Evolutionary conservation across 2,329 filamentous ascomycete genomes (phyloP).

Genomic region (Nemania serpens): DNA sequence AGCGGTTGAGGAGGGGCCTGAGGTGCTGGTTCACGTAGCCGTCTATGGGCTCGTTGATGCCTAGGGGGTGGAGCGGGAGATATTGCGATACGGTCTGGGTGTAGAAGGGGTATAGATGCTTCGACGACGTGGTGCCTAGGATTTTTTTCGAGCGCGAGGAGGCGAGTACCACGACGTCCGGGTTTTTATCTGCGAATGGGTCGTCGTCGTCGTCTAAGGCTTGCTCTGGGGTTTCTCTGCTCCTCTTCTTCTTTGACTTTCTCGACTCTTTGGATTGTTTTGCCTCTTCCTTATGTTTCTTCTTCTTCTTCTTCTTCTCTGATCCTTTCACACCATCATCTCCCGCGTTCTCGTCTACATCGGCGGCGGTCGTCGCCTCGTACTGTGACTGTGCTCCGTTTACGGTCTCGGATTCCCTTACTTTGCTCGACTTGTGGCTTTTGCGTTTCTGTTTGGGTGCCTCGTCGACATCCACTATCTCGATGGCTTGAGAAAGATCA

Average conservation of each 20-base stretch:
- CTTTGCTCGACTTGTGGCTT: slow-evolving; percentile 20
- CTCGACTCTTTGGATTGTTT: slow-evolving; percentile 30
- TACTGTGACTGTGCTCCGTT: slow-evolving; percentile 23
- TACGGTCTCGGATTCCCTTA: background rate
- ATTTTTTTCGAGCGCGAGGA: slow-evolving; percentile 17
- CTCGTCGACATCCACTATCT: slow-evolving; percentile 4
- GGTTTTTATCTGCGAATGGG: background rate
- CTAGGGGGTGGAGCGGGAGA: slow-evolving; percentile 72
- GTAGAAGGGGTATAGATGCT: slow-evolving; percentile 70
- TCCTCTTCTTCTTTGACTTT: slow-evolving; percentile 22
- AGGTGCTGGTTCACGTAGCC: slow-evolving; percentile 76
- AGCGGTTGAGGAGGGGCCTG: slow-evolving; percentile 74
- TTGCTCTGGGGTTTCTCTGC: slow-evolving; percentile 25
- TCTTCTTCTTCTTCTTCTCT: slow-evolving; percentile 50
- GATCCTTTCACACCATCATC: slow-evolving; percentile 43
- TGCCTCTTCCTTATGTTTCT: slow-evolving; percentile 47
- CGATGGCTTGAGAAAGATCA: background rate
- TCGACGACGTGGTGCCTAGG: background rate
- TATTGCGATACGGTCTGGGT: slow-evolving; percentile 81
- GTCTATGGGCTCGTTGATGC: slow-evolving; percentile 71
- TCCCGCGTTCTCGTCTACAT: slow-evolving; percentile 21
- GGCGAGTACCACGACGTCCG: slow-evolving; percentile 47
- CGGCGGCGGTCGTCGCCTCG: slow-evolving; percentile 36
- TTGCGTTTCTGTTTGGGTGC: slow-evolving; percentile 14
- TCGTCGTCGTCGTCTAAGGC: background rate